Conservation (phyloP, 148 eudicot genomes). For the Rheum nobile region DNA sequence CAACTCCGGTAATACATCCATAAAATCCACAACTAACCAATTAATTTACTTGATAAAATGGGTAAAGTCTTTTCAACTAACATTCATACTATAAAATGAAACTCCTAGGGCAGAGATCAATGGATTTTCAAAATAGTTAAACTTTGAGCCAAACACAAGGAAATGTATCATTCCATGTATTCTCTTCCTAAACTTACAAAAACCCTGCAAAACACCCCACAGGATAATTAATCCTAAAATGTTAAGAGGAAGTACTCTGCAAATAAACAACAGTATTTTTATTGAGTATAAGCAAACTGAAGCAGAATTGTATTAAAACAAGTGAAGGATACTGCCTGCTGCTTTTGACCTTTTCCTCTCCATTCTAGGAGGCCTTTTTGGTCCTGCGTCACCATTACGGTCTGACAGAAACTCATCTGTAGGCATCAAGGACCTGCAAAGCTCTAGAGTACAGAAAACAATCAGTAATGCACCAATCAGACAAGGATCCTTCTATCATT, state of each 20-base stretch:
- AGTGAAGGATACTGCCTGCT: constrained; percentile 44
- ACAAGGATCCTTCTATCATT: background rate
- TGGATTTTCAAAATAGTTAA: background rate
- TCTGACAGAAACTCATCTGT: constrained; percentile 30
- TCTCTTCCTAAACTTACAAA: background rate
- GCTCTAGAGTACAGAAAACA: constrained; percentile 23
- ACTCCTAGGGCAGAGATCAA: background rate
- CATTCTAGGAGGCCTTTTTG: constrained; percentile 44
- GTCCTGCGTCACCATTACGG: constrained; percentile 27
- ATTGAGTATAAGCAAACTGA: background rate
- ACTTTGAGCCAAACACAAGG: background rate
- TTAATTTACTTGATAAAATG: background rate
- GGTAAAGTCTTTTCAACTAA: no score
- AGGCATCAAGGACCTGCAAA: constrained; percentile 38
- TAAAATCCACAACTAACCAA: background rate
- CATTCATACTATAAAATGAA: no score
- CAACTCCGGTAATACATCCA: background rate
- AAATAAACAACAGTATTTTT: background rate
- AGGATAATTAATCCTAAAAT: background rate
- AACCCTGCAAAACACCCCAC: background rate
- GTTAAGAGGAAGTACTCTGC: background rate
- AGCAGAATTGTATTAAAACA: background rate
- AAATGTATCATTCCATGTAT: background rate
- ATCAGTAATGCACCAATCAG: background rate
- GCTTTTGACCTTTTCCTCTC: constrained; percentile 40